Conservation (phyloP, 805 yeast species). For the Saccharomycopsis fodiens region DNA sequence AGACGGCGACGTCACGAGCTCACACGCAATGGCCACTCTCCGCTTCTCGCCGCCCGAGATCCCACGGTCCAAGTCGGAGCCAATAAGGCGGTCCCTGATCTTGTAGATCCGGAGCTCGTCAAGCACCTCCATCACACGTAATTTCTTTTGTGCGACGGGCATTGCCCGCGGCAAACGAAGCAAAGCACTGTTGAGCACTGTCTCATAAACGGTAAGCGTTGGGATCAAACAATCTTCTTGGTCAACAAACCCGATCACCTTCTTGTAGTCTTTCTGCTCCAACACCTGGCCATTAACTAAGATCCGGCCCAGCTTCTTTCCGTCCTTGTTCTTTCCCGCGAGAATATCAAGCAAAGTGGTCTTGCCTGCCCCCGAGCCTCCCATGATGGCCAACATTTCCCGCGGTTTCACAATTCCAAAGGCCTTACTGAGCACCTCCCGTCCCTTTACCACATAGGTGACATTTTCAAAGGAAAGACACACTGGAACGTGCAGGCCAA, state of each 20-base stretch:
- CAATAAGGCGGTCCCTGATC: conserved; percentile 80
- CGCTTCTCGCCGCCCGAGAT: conserved; percentile 91
- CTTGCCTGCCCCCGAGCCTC: conserved; percentile 98
- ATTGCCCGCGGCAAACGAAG: conserved; percentile 76
- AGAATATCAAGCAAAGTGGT: conserved; percentile 87
- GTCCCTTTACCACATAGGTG: conserved; percentile 48
- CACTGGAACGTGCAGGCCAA: conserved; percentile 54
- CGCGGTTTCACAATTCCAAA: conserved; percentile 81
- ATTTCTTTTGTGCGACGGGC: conserved; percentile 64
- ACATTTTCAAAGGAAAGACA: conserved; percentile 70
- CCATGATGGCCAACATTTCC: conserved; percentile 92
- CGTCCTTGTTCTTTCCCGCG: conserved; percentile 82
- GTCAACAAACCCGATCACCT: conserved; percentile 87
- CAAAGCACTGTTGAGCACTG: conserved; percentile 86
- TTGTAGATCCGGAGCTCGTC: conserved; percentile 76
- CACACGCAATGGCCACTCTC: conserved; percentile 90
- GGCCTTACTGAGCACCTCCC: conserved; percentile 49
- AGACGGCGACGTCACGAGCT: conserved; percentile 81
- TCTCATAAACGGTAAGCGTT: conserved; percentile 91
- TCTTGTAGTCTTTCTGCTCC: conserved; percentile 40
- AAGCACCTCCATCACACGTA: conserved; percentile 78
- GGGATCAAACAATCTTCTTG: conserved; percentile 90
- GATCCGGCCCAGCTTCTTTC: conserved; percentile 57
- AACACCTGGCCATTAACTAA: conserved; percentile 63
- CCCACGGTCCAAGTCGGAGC: conserved; percentile 85